phyloP scores from a whole-genome alignment of 2,329 filamentous ascomycete genomes.

The Simplicillium sp. region DNA sequence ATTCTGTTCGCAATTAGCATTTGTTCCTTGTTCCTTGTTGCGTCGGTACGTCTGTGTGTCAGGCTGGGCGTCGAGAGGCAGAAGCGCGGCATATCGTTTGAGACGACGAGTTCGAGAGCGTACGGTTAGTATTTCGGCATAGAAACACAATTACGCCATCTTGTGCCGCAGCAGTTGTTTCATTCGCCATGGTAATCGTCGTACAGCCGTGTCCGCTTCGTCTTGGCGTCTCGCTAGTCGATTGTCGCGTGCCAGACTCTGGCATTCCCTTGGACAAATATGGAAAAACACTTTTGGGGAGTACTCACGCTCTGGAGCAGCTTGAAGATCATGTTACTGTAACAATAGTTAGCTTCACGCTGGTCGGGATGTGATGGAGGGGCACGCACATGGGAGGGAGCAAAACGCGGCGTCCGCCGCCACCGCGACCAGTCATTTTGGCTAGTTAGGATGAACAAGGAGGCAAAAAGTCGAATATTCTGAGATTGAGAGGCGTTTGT shows the following conservation, averaged over 20 bases:
- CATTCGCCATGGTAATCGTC: no score
- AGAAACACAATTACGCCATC: no score
- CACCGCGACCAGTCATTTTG: conserved; percentile 50
- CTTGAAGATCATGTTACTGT: conserved; percentile 52
- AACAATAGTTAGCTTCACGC: conserved; percentile 13
- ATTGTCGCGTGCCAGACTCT: neutral
- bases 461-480: neutral
- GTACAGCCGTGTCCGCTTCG: no score
- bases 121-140: no score
- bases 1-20: conserved; percentile 38
- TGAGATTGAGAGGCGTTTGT: neutral
- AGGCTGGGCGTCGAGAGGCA: neutral
- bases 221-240: neutral
- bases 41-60: neutral
- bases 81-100: no score
- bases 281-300: neutral
- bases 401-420: conserved; percentile 49
- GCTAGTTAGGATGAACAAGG: neutral
- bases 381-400: conserved; percentile 43
- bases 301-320: conserved; percentile 56
- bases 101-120: no score
- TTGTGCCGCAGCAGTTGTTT: no score
- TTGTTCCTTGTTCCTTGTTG: neutral
- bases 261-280: no score
- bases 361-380: conserved; percentile 2